Base-by-base conservation (phyloP, 2,329 filamentous ascomycete species). In the Chaetomium sp. region DNA sequence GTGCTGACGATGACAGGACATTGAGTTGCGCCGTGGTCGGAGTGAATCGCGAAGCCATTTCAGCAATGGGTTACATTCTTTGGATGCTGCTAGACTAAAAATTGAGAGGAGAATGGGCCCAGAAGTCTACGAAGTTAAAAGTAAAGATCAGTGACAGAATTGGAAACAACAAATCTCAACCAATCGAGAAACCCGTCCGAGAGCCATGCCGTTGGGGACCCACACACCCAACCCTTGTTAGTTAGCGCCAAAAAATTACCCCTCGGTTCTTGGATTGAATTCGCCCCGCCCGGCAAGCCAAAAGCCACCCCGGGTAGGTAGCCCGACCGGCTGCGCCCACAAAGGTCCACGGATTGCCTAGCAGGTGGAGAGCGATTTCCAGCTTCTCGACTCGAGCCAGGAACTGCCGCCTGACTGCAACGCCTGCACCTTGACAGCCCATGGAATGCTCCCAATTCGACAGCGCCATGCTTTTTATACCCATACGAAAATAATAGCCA, bases 341-440 rank as follows among this genome's bases (percentile, higher is more conserved):
- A 29, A 13, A 6, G n/a, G 21, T 21, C 29, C 53, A 25, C 54
- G 31, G 21, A 25, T 47, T 51, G 47, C 38, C 27, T 35, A 21
- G 54, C 33, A 33, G 54, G 65, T 66, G 65, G 62, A 65, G 67
- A 66, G 63, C 58, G 57, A 65, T 68, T 68, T 68, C 66, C 58
- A 53, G 63, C 67, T 68, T 68, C 66, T 68, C 66, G 54, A 65
- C 60, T 61, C 23, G 62, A 59, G 65, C 31, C 60, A 51, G 42
- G 25, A 55, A 63, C 65, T 57, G 54, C 57, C 54, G 19, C 60
- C 35, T 57, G 63, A 33, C 50, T 56, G 59, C 56, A 51, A 42
- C 61, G 54, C 61, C 25, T 23, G 35, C 33, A 33, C 47, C 33
- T 45, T 51, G 21, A 60, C 63, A 62, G 49, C 50, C 31, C 63